Evolutionary conservation across 192 early-diverging fungal species (phyloP), one percentile per base, ranked within the genome.

Genomic region (Diversispora epigaea): DNA sequence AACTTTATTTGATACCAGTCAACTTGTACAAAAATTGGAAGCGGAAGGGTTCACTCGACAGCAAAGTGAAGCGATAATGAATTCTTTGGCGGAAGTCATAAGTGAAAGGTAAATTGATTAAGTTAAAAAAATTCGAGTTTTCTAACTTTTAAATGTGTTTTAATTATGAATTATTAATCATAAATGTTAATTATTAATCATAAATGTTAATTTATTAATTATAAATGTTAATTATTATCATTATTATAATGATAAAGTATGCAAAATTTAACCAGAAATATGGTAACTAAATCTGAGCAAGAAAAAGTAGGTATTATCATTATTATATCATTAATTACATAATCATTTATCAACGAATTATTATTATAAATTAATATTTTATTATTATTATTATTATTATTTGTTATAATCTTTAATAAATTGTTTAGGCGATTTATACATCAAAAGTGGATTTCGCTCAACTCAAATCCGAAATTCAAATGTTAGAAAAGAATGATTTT

Each of bases 401-500:
- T 43, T 43, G 17, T 1, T 14, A n/a, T n/a, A n/a, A n/a, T n/a
- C n/a, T n/a, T n/a, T n/a, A n/a, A n/a, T 43, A 5, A 15, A 60
- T n/a, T 12, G 6, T 12, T 32, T 49, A 90, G 88, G 87, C 89
- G 1, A 82, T 94, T 14, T 94, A 95, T 78, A 91, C 90, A 75
- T 92, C 93, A 77, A 94, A 92, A 78, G 93, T 94, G 22, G 94
- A 96, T 75, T 95, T 98, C 65, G 90, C 92, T 14, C 92, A 93
- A 41, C 86, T 98, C 15, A 92, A 93, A 68, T 89, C 90, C 2
- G 96, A 96, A 78, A 85, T 98, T 6, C 91, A 93, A 65, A 84
- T 96, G 83, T 79, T 96, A 45, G 94, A 95, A 77, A 95, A 94
- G 83, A 96, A 93, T 61, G 96, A 98, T 32, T 95, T 94, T 71